A percentile compares a stretch with the other conserved stretches of the same genome.
phyloP scores from a whole-genome alignment of 2,329 filamentous ascomycete species.

The Penicillium brasilianum region DNA sequence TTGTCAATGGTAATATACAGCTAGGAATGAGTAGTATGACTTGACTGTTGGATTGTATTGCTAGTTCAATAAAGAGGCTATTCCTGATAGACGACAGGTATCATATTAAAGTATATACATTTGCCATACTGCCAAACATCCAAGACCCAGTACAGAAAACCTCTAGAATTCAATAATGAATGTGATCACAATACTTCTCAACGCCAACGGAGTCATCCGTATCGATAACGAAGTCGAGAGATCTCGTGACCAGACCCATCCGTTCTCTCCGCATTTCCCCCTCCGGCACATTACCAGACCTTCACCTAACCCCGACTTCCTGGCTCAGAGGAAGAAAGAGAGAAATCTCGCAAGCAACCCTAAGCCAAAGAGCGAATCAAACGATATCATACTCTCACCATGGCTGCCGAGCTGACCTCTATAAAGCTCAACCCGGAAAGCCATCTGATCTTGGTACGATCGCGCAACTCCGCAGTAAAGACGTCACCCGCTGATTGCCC shows the following conservation, averaged over 20 bases:
- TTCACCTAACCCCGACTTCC: background rate
- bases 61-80: background rate
- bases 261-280: conserved; percentile 14
- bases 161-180: too few relatives aligned
- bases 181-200: too few relatives aligned
- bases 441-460: conserved; percentile 54
- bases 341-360: too few relatives aligned
- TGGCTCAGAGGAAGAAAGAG: background rate
- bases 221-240: background rate
- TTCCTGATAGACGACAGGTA: background rate
- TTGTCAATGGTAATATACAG: background rate
- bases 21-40: background rate
- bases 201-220: too few relatives aligned
- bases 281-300: conserved; percentile 12
- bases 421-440: conserved; percentile 57
- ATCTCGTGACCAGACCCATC: conserved; percentile 13
- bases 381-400: conserved; percentile 20
- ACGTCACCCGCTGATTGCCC: conserved; percentile 19
- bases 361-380: background rate
- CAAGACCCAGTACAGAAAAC: background rate
- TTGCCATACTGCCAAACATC: background rate
- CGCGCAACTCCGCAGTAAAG: conserved; percentile 5
- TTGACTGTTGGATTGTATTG: too few relatives aligned
- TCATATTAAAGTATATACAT: background rate
- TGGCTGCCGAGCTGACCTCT: conserved; percentile 52